Evolutionary conservation across 106 monocot genomes (phyloP).

Genomic region (Allium fistulosum): DNA sequence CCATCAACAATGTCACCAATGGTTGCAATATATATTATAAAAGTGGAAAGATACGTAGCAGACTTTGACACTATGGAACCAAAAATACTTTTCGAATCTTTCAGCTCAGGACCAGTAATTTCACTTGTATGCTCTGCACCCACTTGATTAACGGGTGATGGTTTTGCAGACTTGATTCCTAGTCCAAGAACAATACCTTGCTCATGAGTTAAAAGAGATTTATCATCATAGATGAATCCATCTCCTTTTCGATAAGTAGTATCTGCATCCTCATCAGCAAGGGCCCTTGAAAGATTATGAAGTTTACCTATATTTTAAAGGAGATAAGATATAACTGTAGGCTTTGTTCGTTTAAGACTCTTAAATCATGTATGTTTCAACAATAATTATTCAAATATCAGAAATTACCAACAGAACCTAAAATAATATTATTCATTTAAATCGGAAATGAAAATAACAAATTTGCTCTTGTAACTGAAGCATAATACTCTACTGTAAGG

Average conservation of each 20-base stretch:
- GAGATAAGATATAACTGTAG: neutral
- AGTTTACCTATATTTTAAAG: conserved; percentile 64
- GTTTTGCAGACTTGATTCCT: conserved; percentile 50
- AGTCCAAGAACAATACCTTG: conserved; percentile 62
- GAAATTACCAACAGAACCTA: no score
- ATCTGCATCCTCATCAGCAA: conserved; percentile 72
- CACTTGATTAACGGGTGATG: conserved; percentile 14
- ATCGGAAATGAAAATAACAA: no score
- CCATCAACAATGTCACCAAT: conserved; percentile 98
- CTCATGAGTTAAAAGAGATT: conserved; percentile 25
- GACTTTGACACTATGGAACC: conserved; percentile 54
- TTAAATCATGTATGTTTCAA: no score
- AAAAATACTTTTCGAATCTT: conserved; percentile 53
- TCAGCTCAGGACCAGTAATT: conserved; percentile 27
- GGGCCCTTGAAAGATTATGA: conserved; percentile 88
- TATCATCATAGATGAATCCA: conserved; percentile 32
- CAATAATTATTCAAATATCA: no score
- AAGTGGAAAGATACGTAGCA: conserved; percentile 83
- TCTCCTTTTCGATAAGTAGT: conserved; percentile 35
- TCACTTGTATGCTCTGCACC: conserved; percentile 28
- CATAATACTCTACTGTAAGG: no score
- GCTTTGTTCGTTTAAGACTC: no score
- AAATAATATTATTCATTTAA: no score
- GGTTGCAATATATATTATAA: conserved; percentile 92
- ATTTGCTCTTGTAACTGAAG: no score